phyloP scores from a whole-genome alignment of 2,329 filamentous ascomycete species.

The Neoascochyta sp. region DNA sequence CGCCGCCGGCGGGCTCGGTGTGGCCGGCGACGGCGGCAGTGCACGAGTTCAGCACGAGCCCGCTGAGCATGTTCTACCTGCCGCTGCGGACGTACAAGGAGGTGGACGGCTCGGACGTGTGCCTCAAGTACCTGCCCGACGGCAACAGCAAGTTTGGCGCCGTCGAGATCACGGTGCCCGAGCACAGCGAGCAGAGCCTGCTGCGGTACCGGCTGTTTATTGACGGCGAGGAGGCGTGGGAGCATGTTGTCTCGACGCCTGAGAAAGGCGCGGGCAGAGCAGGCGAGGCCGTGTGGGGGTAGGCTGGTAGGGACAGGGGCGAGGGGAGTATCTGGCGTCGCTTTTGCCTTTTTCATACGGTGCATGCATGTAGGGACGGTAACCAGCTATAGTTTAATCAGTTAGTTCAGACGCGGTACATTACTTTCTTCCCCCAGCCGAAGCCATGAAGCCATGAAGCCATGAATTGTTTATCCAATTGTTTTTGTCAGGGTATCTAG shows the following conservation, averaged over 20 bases:
- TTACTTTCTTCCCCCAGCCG: too few species aligned
- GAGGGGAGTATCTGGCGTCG: background rate
- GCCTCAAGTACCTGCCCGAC: constrained; percentile 79
- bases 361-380: too few species aligned
- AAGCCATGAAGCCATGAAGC: too few species aligned
- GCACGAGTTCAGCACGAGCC: constrained; percentile 89
- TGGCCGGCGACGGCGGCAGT: constrained; percentile 53
- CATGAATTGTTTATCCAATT: too few species aligned
- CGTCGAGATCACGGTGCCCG: constrained; percentile 69
- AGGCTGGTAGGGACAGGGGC: too few species aligned
- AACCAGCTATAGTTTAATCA: too few species aligned
- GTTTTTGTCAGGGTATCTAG: too few species aligned
- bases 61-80: constrained; percentile 89
- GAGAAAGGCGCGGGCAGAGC: constrained; percentile 38
- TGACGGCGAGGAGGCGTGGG: constrained; percentile 77
- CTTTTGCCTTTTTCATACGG: too few species aligned
- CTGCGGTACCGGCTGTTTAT: constrained; percentile 79
- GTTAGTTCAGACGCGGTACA: too few species aligned
- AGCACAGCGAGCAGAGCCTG: constrained; percentile 63
- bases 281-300: constrained; percentile 48
- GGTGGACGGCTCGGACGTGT: constrained; percentile 74
- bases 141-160: constrained; percentile 88
- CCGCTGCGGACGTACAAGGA: constrained; percentile 81
- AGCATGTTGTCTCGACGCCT: constrained; percentile 47
- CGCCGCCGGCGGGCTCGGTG: constrained; percentile 57